phyloP scores from a whole-genome alignment of 1,284 basidiomycete genomes.

The Xerocomus nothofagi region DNA sequence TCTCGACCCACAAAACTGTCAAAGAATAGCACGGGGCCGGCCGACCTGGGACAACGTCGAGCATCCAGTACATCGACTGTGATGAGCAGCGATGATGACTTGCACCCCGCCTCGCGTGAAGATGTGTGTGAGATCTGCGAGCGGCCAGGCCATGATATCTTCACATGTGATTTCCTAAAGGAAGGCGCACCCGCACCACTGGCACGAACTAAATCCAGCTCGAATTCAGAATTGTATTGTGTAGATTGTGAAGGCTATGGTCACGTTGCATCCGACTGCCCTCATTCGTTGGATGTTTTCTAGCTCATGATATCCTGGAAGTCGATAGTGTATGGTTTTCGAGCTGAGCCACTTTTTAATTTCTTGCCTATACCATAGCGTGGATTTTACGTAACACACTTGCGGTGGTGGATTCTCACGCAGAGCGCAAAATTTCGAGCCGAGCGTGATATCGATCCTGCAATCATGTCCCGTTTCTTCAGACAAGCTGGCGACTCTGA shows the following conservation, averaged over 20 bases:
- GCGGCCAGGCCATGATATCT: slow-evolving; percentile 78
- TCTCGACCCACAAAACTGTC: slow-evolving; percentile 56
- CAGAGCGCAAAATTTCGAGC: slow-evolving; percentile 22
- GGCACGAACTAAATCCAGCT: slow-evolving; percentile 7
- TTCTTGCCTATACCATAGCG: background rate
- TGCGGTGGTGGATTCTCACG: slow-evolving; percentile 14
- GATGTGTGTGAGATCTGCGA: slow-evolving; percentile 83
- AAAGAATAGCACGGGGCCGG: slow-evolving; percentile 47
- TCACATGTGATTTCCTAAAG: slow-evolving; percentile 67
- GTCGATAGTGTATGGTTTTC: slow-evolving; percentile 21
- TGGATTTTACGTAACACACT: slow-evolving; percentile 22
- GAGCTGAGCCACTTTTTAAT: slow-evolving; percentile 7
- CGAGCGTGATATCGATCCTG: slow-evolving; percentile 29
- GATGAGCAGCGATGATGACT: slow-evolving; percentile 21
- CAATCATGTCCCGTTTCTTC: slow-evolving; percentile 83
- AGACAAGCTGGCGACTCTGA: slow-evolving; percentile 81
- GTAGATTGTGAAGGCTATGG: slow-evolving; percentile 78
- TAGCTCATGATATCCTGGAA: slow-evolving; percentile 34
- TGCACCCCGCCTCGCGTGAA: slow-evolving; percentile 23
- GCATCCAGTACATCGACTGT: slow-evolving; percentile 28
- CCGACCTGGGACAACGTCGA: slow-evolving; percentile 33
- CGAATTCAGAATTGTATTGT: slow-evolving; percentile 53
- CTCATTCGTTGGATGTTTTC: slow-evolving; percentile 80
- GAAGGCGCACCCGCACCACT: slow-evolving; percentile 33
- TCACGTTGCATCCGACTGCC: slow-evolving; percentile 69